Conservation (phyloP, 257 asterid species). For the Solanum commersonii region DNA sequence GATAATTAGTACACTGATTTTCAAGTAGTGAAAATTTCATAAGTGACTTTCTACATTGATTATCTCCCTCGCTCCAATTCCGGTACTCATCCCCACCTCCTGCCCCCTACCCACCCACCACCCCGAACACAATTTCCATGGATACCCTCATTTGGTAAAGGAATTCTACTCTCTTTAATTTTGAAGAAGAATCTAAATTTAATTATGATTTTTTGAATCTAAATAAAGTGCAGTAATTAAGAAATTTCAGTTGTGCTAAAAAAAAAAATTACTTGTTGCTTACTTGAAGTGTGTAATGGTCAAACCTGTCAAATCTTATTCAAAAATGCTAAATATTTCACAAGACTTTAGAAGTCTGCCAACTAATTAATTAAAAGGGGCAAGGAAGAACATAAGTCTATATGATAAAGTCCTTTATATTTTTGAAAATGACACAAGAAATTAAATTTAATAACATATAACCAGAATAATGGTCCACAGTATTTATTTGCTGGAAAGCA, state of each 20-base stretch:
- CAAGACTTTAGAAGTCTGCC: not conserved
- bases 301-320: not conserved
- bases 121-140: not conserved
- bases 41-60: not conserved
- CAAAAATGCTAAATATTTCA: not conserved
- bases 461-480: not conserved
- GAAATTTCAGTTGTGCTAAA: not conserved
- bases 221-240: not conserved
- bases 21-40: too few relatives aligned
- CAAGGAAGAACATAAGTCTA: not conserved
- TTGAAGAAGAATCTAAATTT: not conserved
- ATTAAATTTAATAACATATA: not conserved
- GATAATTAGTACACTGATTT: not conserved
- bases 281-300: not conserved
- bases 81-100: not conserved
- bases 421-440: not conserved
- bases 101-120: not conserved
- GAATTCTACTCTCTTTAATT: not conserved
- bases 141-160: not conserved
- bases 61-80: not conserved
- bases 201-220: not conserved
- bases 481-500: not conserved
- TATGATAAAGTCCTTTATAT: not conserved
- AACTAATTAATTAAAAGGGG: not conserved
- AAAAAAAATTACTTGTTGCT: not conserved